Conservation (phyloP, 345 rosid species). For the Citropsis articulata region DNA sequence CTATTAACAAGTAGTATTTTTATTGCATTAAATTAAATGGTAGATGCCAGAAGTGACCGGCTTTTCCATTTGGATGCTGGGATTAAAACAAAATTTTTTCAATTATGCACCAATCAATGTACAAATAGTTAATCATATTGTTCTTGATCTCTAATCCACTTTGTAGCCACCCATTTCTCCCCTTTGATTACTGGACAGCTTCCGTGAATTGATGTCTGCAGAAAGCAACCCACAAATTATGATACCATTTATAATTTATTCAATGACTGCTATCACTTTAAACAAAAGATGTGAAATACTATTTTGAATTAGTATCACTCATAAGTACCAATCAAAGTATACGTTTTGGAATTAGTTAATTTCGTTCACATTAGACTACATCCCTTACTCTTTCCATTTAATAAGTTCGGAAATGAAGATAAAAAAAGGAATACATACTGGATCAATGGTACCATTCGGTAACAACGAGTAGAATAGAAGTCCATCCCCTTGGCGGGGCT, state of each 20-base stretch:
- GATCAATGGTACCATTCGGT: constrained; percentile 60
- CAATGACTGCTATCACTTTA: not conserved
- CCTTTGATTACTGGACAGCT: constrained; percentile 80
- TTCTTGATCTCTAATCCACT: constrained; percentile 80
- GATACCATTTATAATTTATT: not conserved
- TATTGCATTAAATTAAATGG: not conserved
- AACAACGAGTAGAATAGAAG: constrained; percentile 57
- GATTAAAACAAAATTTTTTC: not conserved
- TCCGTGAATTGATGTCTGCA: constrained; percentile 84
- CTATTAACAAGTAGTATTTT: not conserved
- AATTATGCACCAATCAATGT: not conserved
- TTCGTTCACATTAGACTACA: no score
- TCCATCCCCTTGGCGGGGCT: constrained; percentile 64
- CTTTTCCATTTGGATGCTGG: not conserved
- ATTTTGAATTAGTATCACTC: not conserved
- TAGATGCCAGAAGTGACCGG: not conserved
- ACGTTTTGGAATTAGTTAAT: no score
- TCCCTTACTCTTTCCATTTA: not conserved
- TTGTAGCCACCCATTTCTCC: constrained; percentile 90
- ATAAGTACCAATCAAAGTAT: not conserved
- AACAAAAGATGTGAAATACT: no score
- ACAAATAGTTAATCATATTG: constrained; percentile 20
- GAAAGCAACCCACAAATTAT: constrained; percentile 9
- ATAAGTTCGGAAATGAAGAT: not conserved
- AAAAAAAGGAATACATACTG: constrained; percentile 13